Base-by-base conservation (phyloP, 306 rosid genomes). In the Abrus pulchellus region DNA sequence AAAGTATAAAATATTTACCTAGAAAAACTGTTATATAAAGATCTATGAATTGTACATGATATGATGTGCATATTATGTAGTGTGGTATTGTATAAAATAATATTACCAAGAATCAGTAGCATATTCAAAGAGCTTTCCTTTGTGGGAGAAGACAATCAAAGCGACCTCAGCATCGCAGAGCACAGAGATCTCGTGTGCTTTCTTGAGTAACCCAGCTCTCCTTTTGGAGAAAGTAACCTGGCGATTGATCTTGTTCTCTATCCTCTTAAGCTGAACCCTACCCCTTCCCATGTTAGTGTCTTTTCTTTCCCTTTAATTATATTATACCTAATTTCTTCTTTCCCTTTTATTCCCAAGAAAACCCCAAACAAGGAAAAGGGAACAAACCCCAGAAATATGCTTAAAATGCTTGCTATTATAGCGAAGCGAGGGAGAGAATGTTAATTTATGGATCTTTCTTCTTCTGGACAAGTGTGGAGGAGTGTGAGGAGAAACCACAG, bases 81-180 rank as follows among this genome's bases (percentile, higher is more conserved):
- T n/a, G 14, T 71, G 50, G 1, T 20, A 9, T 53, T 33, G 27
- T 34, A 63, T 64, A 47, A 44, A 47, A 47, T 47, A 47, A 9
- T 47, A 47, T 47, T 67, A 68, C 74, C 74, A 68, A 45, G 99
- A 92, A 78, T 91, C 94, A 5, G 97, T 87, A 70, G 95, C 91
- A 83, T 93, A 93, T 82, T 94, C 97, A 77, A 84, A 91, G 90
- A 93, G 93, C 86, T 94, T 94, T 79, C 97, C 99, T 76, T 90
- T 93, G 92, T 91, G 89, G 68, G 99, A 94, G 90, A 94, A 94
- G 86, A 94, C 94, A 86, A 94, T 90, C 90, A 92, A 74, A 80
- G 92, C 97, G 12, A 94, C 97, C 48, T 94, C 97, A 88, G 99
- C 99, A 75, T 94, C 99, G 2, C 99, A 94, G 10, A 94, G 89